These are phyloP conservation scores for Sugiyamaella japonica DNA, from an alignment of 1,139 yeast genomes.

Conservation along the genomic window DNA sequence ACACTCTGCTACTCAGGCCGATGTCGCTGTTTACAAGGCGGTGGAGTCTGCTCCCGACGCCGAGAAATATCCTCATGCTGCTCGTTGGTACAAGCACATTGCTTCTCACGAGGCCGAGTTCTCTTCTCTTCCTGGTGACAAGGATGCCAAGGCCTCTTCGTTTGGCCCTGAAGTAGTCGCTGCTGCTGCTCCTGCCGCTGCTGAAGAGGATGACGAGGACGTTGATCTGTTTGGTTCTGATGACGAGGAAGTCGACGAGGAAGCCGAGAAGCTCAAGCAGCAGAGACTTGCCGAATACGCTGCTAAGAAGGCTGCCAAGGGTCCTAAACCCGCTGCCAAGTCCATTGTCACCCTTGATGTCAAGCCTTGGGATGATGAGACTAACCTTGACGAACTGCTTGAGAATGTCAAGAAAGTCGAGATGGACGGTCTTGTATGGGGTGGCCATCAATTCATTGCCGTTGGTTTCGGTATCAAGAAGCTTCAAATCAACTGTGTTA, in stretches of 20 bases:
- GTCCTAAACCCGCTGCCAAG: conserved; percentile 98
- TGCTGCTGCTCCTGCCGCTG: conserved; percentile 56
- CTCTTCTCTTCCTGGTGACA: conserved; percentile 45
- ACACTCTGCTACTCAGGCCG: conserved; percentile 75
- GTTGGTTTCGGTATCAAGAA: conserved; percentile 99
- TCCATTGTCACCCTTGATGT: conserved; percentile 94
- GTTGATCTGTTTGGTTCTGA: conserved; percentile 94
- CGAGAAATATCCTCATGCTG: conserved; percentile 83
- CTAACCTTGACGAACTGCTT: conserved; percentile 84
- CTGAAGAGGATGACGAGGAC: conserved; percentile 78
- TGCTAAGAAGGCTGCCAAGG: conserved; percentile 96
- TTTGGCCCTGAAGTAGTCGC: conserved; percentile 74
- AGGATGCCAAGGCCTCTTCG: conserved; percentile 38
- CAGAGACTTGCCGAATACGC: conserved; percentile 97
- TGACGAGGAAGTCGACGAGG: conserved; percentile 94
- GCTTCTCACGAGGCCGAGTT: conserved; percentile 89
- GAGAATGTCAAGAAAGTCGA: conserved; percentile 81
- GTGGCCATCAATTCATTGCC: conserved; percentile 94
- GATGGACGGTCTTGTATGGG: conserved; percentile 96
- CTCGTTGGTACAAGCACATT: conserved; percentile 99
- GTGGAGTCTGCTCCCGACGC: conserved; percentile 61
- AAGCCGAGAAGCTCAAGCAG: conserved; percentile 94
- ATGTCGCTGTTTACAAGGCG: conserved; percentile 88
- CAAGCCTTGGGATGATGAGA: conserved; percentile 99
- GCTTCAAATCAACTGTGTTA: conserved; percentile 97